phyloP scores from a whole-genome alignment of 2,329 filamentous ascomycete genomes.

The Exophiala sideris region DNA sequence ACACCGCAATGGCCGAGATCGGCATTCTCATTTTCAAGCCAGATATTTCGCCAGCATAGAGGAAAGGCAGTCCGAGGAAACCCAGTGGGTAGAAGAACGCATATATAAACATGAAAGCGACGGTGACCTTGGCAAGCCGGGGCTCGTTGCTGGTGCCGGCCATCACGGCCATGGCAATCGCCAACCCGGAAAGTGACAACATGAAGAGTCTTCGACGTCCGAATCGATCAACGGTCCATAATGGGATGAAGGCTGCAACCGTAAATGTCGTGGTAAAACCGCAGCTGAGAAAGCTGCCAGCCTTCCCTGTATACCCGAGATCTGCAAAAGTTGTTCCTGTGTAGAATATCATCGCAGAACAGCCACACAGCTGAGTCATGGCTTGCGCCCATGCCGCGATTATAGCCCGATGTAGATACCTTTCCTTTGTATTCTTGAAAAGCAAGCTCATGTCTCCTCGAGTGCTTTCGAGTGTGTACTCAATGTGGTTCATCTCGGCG shows the following conservation, averaged over 20 bases:
- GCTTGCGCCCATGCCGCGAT: not conserved
- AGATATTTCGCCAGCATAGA: slow-evolving; percentile 36
- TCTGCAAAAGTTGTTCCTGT: slow-evolving; percentile 1
- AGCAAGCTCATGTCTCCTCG: not conserved
- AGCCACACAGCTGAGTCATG: not conserved
- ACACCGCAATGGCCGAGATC: slow-evolving; percentile 40
- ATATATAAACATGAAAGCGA: slow-evolving; percentile 4
- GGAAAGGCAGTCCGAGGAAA: slow-evolving; percentile 2
- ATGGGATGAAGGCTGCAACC: slow-evolving; percentile 1
- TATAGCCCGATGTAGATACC: slow-evolving; percentile 3
- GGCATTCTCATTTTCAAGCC: slow-evolving; percentile 45
- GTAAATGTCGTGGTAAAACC: slow-evolving; percentile 2
- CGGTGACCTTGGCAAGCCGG: not conserved
- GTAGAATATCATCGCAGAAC: slow-evolving; percentile 3
- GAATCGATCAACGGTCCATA: slow-evolving; percentile 1
- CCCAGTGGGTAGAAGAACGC: not conserved
- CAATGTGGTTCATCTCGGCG: slow-evolving; percentile 3
- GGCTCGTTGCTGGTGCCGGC: slow-evolving; percentile 1
- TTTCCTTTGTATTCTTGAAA: slow-evolving; percentile 2
- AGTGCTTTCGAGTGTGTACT: not conserved
- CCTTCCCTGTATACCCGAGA: not conserved
- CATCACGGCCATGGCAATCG: slow-evolving; percentile 3
- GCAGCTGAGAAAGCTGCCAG: not conserved
- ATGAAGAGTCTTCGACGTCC: slow-evolving; percentile 3
- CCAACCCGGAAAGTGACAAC: not conserved